Evolutionary conservation across 208 protist species (phyloP).

Genomic region (Crithidia thermophila): DNA sequence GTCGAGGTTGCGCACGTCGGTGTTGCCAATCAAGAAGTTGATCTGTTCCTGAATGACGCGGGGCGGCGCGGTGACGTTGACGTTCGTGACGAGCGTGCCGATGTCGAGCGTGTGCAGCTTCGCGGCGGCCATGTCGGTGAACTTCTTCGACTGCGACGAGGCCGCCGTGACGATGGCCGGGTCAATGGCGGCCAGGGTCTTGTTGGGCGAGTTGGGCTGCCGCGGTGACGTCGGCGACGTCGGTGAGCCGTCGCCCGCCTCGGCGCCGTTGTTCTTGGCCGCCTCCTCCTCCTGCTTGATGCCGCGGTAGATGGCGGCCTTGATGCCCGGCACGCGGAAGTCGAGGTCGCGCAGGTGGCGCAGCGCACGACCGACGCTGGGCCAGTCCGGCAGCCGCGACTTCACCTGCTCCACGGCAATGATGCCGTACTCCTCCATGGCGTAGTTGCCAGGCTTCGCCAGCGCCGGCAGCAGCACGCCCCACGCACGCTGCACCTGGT

Average conservation of each 20-base stretch:
- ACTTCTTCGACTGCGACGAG: slow-evolving; percentile 34
- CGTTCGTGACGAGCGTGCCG: slow-evolving; percentile 72
- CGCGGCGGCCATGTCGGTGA: slow-evolving; percentile 49
- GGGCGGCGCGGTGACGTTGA: slow-evolving; percentile 79
- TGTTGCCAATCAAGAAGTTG: slow-evolving; percentile 94
- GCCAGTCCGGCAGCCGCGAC: slow-evolving; percentile 95
- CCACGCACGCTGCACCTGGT: slow-evolving; percentile 82
- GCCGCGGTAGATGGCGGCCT: slow-evolving; percentile 83
- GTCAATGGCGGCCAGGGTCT: slow-evolving; percentile 47
- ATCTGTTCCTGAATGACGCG: slow-evolving; percentile 91
- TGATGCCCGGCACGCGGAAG: slow-evolving; percentile 89
- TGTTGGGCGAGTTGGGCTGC: slow-evolving; percentile 28
- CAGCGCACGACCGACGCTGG: slow-evolving; percentile 89
- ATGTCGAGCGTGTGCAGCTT: slow-evolving; percentile 90
- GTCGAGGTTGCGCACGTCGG: slow-evolving; percentile 83
- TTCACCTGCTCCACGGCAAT: slow-evolving; percentile 96
- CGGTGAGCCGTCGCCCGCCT: slow-evolving; percentile 18
- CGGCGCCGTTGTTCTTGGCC: slow-evolving; percentile 25
- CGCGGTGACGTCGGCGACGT: slow-evolving; percentile 29
- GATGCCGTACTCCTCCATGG: slow-evolving; percentile 97
- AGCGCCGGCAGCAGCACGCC: slow-evolving; percentile 92
- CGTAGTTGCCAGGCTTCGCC: slow-evolving; percentile 83
- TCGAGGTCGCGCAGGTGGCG: slow-evolving; percentile 87
- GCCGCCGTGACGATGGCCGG: slow-evolving; percentile 70
- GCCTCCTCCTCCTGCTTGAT: slow-evolving; percentile 78